Evolutionary conservation across 2,329 filamentous ascomycete species (phyloP).

Genomic region (Colletotrichum trifolii): DNA sequence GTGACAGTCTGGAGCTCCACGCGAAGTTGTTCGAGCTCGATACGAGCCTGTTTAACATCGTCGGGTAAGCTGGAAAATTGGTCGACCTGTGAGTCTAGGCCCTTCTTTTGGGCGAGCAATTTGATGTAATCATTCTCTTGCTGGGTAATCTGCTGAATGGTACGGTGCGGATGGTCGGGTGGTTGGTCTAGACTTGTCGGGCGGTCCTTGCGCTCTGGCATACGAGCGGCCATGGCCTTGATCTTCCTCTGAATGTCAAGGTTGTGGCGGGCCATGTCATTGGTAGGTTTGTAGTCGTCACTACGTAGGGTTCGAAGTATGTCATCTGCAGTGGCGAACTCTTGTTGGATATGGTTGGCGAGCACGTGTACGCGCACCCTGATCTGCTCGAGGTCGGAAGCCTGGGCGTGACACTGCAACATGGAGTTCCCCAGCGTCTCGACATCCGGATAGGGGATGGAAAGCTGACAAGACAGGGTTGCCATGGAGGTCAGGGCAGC

Average conservation of each 20-base stretch:
- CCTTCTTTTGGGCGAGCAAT: conserved; percentile 67
- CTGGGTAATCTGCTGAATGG: conserved; percentile 66
- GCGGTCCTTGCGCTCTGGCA: conserved; percentile 74
- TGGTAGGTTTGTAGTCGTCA: conserved; percentile 63
- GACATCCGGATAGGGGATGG: conserved; percentile 59
- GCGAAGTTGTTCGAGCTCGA: conserved; percentile 76
- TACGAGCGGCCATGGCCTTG: conserved; percentile 72
- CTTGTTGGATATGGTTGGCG: conserved; percentile 64
- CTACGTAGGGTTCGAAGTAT: conserved; percentile 56
- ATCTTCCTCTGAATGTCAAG: conserved; percentile 77
- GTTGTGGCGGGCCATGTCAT: conserved; percentile 75
- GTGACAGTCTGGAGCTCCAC: conserved; percentile 71
- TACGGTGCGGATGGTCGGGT: conserved; percentile 52
- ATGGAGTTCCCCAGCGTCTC: conserved; percentile 63
- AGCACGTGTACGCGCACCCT: conserved; percentile 65
- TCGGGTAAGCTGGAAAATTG: conserved; percentile 79
- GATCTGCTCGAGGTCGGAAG: conserved; percentile 67
- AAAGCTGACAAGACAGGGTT: conserved; percentile 60
- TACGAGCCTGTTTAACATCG: conserved; percentile 74
- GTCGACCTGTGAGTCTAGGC: conserved; percentile 70
- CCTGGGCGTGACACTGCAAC: conserved; percentile 64
- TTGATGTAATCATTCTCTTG: conserved; percentile 69
- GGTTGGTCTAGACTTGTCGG: conserved; percentile 54
- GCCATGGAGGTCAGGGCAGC: conserved; percentile 69
- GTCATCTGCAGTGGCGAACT: conserved; percentile 53